These are phyloP conservation scores for Fraxinus pennsylvanica DNA, from an alignment of 257 asterid species.

Conservation along the genomic window DNA sequence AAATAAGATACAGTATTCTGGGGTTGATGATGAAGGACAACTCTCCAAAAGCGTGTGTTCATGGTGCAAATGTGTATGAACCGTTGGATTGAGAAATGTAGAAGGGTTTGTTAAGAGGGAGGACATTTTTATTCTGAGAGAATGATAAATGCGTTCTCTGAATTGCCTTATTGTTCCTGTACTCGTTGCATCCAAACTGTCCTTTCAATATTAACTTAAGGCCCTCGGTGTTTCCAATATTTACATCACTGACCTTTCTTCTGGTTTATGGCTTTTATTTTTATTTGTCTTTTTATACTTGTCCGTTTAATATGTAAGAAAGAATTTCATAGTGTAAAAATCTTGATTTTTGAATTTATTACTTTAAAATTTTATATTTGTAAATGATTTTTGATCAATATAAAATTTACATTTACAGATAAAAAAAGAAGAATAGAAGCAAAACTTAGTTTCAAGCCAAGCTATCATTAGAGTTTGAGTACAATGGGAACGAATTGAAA, in stretches of 20 bases:
- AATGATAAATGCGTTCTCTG: constrained; percentile 45
- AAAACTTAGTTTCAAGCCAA: too few species aligned
- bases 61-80: not conserved
- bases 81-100: constrained; percentile 35
- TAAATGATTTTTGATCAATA: too few species aligned
- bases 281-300: too few species aligned
- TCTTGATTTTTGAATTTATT: too few species aligned
- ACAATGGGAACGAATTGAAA: not conserved
- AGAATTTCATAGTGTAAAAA: too few species aligned
- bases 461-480: too few species aligned
- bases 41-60: constrained; percentile 17
- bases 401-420: too few species aligned
- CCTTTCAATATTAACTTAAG: not conserved
- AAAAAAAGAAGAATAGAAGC: too few species aligned
- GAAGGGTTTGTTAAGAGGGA: constrained; percentile 14
- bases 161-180: constrained; percentile 48
- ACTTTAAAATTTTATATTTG: too few species aligned
- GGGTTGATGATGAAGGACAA: constrained; percentile 22
- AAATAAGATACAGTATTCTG: not conserved
- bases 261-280: not conserved
- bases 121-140: constrained; percentile 24
- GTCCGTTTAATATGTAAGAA: too few species aligned
- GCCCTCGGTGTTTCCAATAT: constrained; percentile 4
- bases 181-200: constrained; percentile 5
- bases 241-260: not conserved